These are phyloP conservation scores for Sporothrix variecibatus DNA, from an alignment of 2,329 filamentous ascomycete genomes.

Conservation along the genomic window DNA sequence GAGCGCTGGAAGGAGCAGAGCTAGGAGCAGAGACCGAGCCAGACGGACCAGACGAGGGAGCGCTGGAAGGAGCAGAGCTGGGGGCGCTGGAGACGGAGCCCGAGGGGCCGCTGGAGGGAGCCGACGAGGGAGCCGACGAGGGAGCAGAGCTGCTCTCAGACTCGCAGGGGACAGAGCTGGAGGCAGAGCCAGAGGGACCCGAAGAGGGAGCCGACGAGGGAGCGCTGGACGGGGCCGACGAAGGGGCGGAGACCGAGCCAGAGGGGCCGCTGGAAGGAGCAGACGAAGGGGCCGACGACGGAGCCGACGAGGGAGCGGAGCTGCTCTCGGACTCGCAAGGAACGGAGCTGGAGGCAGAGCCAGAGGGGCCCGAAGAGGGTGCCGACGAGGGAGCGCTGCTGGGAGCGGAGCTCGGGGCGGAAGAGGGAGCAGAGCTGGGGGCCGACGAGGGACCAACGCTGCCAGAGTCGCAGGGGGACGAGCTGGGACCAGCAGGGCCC, in stretches of 20 bases:
- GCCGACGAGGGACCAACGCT: background rate
- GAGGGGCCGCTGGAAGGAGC: background rate
- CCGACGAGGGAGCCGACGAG: background rate
- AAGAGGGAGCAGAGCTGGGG: background rate
- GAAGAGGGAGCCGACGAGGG: background rate
- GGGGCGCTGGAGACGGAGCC: conserved; percentile 6
- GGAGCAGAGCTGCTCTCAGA: background rate
- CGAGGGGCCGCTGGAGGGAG: conserved; percentile 17
- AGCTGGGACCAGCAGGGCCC: background rate
- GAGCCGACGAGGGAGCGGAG: background rate
- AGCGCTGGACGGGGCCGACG: background rate
- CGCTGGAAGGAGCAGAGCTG: conserved; percentile 27
- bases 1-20: background rate
- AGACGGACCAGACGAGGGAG: background rate
- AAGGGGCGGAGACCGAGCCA: background rate
- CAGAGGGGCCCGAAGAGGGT: background rate
- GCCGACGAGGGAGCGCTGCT: background rate
- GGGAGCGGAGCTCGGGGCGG: background rate
- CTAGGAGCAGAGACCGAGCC: background rate
- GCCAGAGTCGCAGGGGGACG: background rate
- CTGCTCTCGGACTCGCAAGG: background rate
- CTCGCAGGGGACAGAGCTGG: background rate
- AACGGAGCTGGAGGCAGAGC: background rate
- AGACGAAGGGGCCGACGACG: background rate
- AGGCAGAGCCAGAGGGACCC: background rate